phyloP scores from a whole-genome alignment of 371 early-diverging fungal species.

The Mortierella sp. region DNA sequence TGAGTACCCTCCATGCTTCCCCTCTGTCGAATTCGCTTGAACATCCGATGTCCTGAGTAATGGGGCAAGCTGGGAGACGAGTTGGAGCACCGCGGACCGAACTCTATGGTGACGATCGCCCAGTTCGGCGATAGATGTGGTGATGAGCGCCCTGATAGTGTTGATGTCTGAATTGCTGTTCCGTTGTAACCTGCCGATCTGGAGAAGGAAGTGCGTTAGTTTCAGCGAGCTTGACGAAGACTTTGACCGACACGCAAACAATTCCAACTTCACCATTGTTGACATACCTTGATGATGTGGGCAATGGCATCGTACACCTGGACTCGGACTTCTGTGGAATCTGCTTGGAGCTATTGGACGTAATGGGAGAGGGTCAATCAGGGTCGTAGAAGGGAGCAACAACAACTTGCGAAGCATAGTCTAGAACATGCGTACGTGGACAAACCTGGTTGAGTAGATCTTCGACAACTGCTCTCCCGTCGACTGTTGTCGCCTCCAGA shows the following conservation, averaged over 20 bases:
- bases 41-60: constrained; percentile 28
- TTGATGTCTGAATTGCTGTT: constrained; percentile 34
- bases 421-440: not conserved
- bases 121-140: constrained; percentile 57
- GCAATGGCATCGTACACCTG: constrained; percentile 63
- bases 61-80: constrained; percentile 64
- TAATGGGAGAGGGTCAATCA: not conserved
- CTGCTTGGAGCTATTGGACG: constrained; percentile 51
- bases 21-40: not conserved
- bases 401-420: too few species aligned
- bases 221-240: not conserved
- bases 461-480: constrained; percentile 41
- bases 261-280: not conserved
- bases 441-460: constrained; percentile 50
- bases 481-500: constrained; percentile 28
- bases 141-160: constrained; percentile 48
- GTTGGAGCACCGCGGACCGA: constrained; percentile 63
- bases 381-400: too few species aligned
- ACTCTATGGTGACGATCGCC: constrained; percentile 68
- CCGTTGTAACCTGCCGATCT: constrained; percentile 58
- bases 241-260: not conserved
- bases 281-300: constrained; percentile 60
- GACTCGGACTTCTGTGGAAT: constrained; percentile 65
- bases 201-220: not conserved
- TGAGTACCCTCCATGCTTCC: constrained; percentile 27